These are phyloP conservation scores for Colletotrichum gigasporum DNA, from an alignment of 2,329 filamentous ascomycete genomes.

Conservation along the genomic window DNA sequence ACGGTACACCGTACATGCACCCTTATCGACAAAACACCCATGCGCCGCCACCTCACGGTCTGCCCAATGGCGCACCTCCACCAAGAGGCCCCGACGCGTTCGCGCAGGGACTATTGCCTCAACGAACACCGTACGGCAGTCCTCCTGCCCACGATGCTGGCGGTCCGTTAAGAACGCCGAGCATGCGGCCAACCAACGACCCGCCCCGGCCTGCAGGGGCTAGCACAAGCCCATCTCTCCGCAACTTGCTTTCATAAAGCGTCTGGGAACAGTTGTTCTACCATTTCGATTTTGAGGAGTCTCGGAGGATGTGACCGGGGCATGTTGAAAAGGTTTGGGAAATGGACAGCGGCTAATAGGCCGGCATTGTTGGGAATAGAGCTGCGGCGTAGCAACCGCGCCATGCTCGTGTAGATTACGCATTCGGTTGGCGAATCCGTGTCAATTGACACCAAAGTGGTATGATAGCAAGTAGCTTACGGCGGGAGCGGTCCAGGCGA, in stretches of 20 bases:
- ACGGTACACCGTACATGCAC: conserved; percentile 40
- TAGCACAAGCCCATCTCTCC: conserved; percentile 79
- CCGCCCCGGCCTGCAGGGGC: conserved; percentile 60
- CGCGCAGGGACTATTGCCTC: conserved; percentile 53
- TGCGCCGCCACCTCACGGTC: conserved; percentile 39
- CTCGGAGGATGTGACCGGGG: neutral
- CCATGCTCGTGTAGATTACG: conserved; percentile 8
- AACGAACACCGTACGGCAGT: conserved; percentile 54
- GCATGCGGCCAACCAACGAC: conserved; percentile 36
- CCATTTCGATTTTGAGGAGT: neutral
- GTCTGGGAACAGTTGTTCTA: neutral
- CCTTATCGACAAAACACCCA: conserved; percentile 40
- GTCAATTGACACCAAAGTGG: neutral
- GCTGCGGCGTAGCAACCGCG: neutral
- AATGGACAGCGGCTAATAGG: too few relatives aligned
- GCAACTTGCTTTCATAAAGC: conserved; percentile 76
- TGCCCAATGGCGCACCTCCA: conserved; percentile 52
- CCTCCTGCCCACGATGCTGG: conserved; percentile 46
- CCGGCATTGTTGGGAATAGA: neutral
- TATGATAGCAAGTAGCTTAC: neutral
- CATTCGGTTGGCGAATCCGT: neutral
- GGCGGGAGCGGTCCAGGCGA: neutral
- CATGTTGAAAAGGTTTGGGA: too few relatives aligned
- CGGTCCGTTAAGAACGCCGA: conserved; percentile 37
- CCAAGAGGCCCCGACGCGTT: conserved; percentile 56